A percentile compares a stretch with the other conserved stretches of the same genome.
Conservation (phyloP, 441 rosid genomes). For the Biscutella auriculata region DNA sequence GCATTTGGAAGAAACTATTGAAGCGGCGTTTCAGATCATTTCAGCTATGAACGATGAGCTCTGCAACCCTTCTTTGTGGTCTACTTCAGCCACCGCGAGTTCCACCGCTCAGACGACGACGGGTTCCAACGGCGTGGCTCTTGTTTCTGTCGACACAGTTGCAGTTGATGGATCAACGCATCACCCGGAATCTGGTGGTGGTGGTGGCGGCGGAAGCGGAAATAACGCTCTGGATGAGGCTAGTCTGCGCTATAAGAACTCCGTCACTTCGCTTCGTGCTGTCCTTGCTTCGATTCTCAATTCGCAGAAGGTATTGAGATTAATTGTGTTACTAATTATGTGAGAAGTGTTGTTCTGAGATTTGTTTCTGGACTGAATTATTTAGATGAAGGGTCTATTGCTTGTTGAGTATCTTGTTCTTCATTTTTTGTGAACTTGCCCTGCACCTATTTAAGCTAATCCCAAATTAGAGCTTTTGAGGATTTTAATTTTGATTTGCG, state of each 20-base stretch:
- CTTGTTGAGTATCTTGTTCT: neutral
- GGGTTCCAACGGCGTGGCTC: conserved; percentile 9
- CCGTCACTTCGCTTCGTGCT: conserved; percentile 17
- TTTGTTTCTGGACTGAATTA: neutral
- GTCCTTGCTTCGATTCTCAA: conserved; percentile 18
- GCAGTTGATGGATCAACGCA: conserved; percentile 9
- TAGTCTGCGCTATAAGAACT: conserved; percentile 20
- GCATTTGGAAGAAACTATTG: conserved; percentile 77
- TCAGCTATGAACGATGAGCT: conserved; percentile 94
- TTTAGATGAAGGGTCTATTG: neutral
- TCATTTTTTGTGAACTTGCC: neutral
- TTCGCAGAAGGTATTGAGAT: conserved; percentile 13
- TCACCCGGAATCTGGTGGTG: conserved; percentile 31
- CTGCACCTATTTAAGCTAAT: neutral
- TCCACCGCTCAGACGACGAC: conserved; percentile 3
- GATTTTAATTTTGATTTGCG: neutral
- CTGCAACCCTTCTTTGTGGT: conserved; percentile 75
- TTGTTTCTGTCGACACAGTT: conserved; percentile 24
- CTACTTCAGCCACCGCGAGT: conserved; percentile 30
- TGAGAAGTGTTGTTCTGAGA: neutral
- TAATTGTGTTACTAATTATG: neutral
- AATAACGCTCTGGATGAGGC: conserved; percentile 21
- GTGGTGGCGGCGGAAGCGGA: conserved; percentile 17
- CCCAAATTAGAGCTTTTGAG: neutral
- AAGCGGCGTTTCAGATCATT: conserved; percentile 74